Percentiles rank a stretch among this genome's conserved stretches.
Conservation (phyloP, 1,284 basidiomycete species). For the Sporisorium graminicola region DNA sequence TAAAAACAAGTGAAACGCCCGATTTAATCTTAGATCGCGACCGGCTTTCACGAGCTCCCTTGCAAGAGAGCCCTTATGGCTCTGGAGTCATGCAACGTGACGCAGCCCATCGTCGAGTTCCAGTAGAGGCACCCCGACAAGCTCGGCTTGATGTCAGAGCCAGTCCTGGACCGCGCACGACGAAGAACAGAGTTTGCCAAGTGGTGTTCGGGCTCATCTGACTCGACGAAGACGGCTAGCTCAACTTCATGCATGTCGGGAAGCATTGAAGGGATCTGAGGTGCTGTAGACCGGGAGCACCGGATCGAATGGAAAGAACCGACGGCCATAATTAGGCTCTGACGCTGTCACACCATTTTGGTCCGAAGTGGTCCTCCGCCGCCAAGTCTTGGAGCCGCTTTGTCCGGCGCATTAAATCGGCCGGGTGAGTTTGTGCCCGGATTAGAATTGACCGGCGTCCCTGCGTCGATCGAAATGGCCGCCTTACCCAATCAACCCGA, state of each 20-base stretch:
- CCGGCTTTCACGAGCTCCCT: slow-evolving; percentile 7
- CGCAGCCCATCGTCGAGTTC: neutral
- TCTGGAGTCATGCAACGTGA: slow-evolving; percentile 6
- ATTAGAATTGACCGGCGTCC: slow-evolving; percentile 8
- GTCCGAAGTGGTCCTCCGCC: slow-evolving; percentile 15
- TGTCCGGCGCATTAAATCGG: slow-evolving; percentile 18
- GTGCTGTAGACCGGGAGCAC: slow-evolving; percentile 8
- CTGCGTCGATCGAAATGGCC: neutral
- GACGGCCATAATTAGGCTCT: neutral
- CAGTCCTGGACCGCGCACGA: too few species aligned
- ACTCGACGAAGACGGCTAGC: slow-evolving; percentile 1
- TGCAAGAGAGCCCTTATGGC: neutral
- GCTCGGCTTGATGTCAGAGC: too few species aligned
- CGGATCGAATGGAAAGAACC: slow-evolving; percentile 18
- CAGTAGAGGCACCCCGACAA: too few species aligned
- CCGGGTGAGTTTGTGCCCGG: neutral
- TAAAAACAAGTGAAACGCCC: neutral
- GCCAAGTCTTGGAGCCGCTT: slow-evolving; percentile 11
- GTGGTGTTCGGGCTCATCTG: neutral
- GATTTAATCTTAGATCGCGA: slow-evolving; percentile 1
- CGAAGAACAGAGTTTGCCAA: too few species aligned
- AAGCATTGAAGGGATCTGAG: neutral
- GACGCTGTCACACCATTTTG: neutral
- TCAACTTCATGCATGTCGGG: neutral
- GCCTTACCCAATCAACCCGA: neutral